phyloP scores from a whole-genome alignment of 2,329 filamentous ascomycete genomes.

The Trichoderma aggressivum region DNA sequence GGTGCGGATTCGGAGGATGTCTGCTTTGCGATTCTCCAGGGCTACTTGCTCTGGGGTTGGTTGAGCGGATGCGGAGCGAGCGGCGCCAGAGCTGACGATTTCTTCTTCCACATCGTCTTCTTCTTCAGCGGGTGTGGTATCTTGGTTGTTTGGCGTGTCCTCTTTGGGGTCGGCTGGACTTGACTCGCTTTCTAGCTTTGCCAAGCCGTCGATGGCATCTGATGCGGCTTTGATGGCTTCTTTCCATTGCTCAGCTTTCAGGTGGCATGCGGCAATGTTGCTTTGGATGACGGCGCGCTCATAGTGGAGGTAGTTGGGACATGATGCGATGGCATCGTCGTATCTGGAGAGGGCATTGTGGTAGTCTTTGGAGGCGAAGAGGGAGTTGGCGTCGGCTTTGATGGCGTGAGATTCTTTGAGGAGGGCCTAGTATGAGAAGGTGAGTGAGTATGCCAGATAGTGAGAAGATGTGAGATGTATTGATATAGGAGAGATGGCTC shows the following conservation, averaged over 20 bases:
- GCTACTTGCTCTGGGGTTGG: conserved; percentile 17
- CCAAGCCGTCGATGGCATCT: conserved; percentile 68
- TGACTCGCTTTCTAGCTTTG: conserved; percentile 49
- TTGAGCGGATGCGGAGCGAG: conserved; percentile 43
- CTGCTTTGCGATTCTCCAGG: conserved; percentile 39
- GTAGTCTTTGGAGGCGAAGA: conserved; percentile 72
- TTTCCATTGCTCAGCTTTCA: conserved; percentile 84
- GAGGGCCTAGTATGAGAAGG: conserved; percentile 49
- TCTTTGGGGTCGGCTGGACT: not conserved
- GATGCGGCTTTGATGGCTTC: conserved; percentile 73
- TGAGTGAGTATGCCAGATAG: not conserved
- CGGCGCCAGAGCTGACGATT: conserved; percentile 58
- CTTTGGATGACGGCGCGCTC: conserved; percentile 82
- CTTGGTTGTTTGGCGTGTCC: conserved; percentile 33
- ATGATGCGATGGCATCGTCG: conserved; percentile 71
- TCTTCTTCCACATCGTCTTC: conserved; percentile 52
- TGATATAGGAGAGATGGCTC: not conserved
- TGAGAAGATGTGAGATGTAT: not conserved
- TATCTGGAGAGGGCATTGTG: conserved; percentile 78
- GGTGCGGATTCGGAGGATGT: conserved; percentile 72
- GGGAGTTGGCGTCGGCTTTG: conserved; percentile 72
- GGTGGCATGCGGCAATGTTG: conserved; percentile 84
- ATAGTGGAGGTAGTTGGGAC: conserved; percentile 82
- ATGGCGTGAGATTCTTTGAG: conserved; percentile 67
- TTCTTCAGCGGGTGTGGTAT: conserved; percentile 39